Conservation (phyloP, 2,329 filamentous ascomycete genomes). For the Aspergillus ochraceus region DNA sequence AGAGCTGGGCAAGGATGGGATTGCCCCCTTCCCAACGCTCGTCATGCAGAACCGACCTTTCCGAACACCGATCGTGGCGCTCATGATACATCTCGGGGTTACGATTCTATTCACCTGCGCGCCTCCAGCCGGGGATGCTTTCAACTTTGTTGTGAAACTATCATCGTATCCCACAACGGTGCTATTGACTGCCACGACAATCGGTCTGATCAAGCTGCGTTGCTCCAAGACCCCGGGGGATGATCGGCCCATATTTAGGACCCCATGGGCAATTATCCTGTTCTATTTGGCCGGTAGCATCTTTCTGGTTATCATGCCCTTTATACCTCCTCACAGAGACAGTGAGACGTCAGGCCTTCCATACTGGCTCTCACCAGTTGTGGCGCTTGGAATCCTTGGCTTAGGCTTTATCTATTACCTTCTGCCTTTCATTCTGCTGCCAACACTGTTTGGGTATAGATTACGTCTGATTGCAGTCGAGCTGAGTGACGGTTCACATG, state of each 20-base stretch:
- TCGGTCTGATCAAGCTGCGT: not conserved
- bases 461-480: not conserved
- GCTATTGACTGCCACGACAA: slow-evolving; percentile 17
- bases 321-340: not conserved
- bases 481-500: not conserved
- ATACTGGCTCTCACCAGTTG: not conserved
- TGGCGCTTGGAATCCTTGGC: not conserved
- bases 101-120: slow-evolving; percentile 25
- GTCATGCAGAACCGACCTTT: not conserved
- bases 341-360: not conserved
- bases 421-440: not conserved
- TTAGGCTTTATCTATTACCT: not conserved
- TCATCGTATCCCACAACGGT: slow-evolving; percentile 20
- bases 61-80: not conserved
- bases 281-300: not conserved
- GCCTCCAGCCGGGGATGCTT: slow-evolving; percentile 24
- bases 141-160: slow-evolving; percentile 23
- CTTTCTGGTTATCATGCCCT: not conserved
- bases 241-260: not conserved
- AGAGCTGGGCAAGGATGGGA: not conserved
- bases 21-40: not conserved
- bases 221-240: not conserved
- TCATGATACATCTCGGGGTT: slow-evolving; percentile 13
- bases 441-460: not conserved
- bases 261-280: not conserved